Evolutionary conservation across 2,329 filamentous ascomycete species (phyloP).

Genomic region (Sodiomyces alkalinus): DNA sequence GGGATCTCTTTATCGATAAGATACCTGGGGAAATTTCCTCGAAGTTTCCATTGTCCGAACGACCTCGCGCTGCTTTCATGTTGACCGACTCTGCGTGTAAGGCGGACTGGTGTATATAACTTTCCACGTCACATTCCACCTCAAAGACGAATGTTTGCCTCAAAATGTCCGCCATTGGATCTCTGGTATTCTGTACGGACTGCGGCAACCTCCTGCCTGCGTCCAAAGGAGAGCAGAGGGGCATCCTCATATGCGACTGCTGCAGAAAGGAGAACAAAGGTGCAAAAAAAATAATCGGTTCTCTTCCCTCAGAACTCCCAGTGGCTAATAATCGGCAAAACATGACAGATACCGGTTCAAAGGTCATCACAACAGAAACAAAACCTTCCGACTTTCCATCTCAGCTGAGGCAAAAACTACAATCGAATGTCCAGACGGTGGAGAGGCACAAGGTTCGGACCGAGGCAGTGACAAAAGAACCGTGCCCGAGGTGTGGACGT

Average conservation of each 20-base stretch:
- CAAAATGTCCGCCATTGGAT: slow-evolving; percentile 74
- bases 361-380: slow-evolving; percentile 66
- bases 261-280: slow-evolving; percentile 78
- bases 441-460: slow-evolving; percentile 64
- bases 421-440: slow-evolving; percentile 71
- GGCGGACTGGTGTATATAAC: too few species aligned
- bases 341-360: slow-evolving; percentile 52
- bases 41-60: too few species aligned
- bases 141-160: too few species aligned
- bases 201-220: slow-evolving; percentile 82
- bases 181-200: slow-evolving; percentile 81
- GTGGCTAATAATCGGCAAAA: not conserved
- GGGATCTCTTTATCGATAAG: too few species aligned
- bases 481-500: slow-evolving; percentile 67
- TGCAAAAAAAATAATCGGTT: too few species aligned
- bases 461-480: slow-evolving; percentile 50
- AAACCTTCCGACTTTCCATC: slow-evolving; percentile 87
- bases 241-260: slow-evolving; percentile 66
- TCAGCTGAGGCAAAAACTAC: slow-evolving; percentile 65
- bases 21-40: not conserved
- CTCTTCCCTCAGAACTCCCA: too few species aligned
- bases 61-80: too few species aligned
- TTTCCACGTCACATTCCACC: not conserved
- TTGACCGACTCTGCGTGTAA: too few species aligned
- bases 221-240: slow-evolving; percentile 61